phyloP scores from a whole-genome alignment of 108 stramenopile species.

The Pseudonitzschia delicatissima region DNA sequence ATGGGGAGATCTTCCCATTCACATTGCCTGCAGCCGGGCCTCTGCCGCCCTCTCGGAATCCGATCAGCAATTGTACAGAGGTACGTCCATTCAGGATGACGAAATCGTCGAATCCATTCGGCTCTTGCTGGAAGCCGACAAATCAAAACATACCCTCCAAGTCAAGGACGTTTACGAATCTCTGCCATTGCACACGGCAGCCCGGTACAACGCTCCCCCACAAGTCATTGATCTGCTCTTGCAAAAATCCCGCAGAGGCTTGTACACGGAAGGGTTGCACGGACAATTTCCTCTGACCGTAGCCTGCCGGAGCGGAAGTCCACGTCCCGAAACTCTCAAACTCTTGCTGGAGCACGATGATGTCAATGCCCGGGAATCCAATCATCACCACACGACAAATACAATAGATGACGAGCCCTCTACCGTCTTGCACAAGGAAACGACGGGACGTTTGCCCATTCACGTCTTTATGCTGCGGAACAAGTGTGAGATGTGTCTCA shows the following conservation, averaged over 20 bases:
- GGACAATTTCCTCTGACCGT: slow-evolving; percentile 62
- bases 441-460: slow-evolving; percentile 50
- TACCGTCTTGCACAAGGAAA: slow-evolving; percentile 45
- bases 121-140: slow-evolving; percentile 54
- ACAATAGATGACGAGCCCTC: slow-evolving; percentile 9
- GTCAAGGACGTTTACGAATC: slow-evolving; percentile 48
- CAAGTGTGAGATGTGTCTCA: not conserved
- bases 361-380: not conserved
- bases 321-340: slow-evolving; percentile 34
- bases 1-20: slow-evolving; percentile 49
- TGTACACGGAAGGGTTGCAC: slow-evolving; percentile 40
- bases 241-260: slow-evolving; percentile 17
- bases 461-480: slow-evolving; percentile 53
- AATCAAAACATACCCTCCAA: slow-evolving; percentile 34
- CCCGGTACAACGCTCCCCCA: slow-evolving; percentile 51
- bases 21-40: slow-evolving; percentile 27
- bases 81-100: not conserved
- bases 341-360: slow-evolving; percentile 41
- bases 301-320: slow-evolving; percentile 51
- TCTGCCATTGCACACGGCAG: slow-evolving; percentile 58
- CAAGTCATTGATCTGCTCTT: slow-evolving; percentile 49
- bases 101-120: slow-evolving; percentile 31
- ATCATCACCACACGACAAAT: not conserved
- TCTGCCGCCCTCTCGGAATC: not conserved
- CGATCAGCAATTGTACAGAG: not conserved